Evolutionary conservation across 2,329 filamentous ascomycete genomes (phyloP).

Genomic region (Penicillium concentricum): DNA sequence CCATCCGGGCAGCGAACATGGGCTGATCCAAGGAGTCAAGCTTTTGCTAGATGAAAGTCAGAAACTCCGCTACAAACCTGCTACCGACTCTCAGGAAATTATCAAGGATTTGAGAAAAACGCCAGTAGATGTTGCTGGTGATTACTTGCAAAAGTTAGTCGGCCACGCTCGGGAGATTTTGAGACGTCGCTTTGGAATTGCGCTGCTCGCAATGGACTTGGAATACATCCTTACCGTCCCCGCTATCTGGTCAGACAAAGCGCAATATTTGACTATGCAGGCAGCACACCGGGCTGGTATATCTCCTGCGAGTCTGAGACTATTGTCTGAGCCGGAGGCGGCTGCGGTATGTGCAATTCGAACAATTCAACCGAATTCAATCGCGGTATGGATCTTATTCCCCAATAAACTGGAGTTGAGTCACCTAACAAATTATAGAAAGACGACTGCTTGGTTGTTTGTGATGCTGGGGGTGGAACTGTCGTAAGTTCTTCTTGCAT

Average conservation of each 20-base stretch:
- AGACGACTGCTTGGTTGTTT: conserved; percentile 35
- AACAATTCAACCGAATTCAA: conserved; percentile 25
- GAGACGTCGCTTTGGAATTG: conserved; percentile 6
- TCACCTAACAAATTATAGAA: conserved; percentile 12
- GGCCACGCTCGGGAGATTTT: conserved; percentile 6
- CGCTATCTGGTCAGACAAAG: conserved; percentile 38
- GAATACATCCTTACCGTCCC: conserved; percentile 32
- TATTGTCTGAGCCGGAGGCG: conserved; percentile 31
- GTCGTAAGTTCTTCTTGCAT: conserved; percentile 22
- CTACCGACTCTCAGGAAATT: not conserved
- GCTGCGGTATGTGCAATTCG: conserved; percentile 35
- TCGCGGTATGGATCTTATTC: conserved; percentile 15
- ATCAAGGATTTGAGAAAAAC: not conserved
- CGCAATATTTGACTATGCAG: conserved; percentile 30
- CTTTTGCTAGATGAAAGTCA: conserved; percentile 10
- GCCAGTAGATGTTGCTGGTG: conserved; percentile 6
- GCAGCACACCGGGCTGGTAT: conserved; percentile 20
- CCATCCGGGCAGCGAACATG: conserved; percentile 20
- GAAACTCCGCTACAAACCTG: conserved; percentile 9
- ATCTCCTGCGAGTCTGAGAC: not conserved
- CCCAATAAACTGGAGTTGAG: not conserved
- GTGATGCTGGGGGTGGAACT: conserved; percentile 42
- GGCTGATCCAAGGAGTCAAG: conserved; percentile 23
- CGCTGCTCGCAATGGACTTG: conserved; percentile 15
- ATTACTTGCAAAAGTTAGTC: conserved; percentile 11